Evolutionary conservation across 2,329 filamentous ascomycete species (phyloP).

Genomic region (Colletotrichum chlorophyti): DNA sequence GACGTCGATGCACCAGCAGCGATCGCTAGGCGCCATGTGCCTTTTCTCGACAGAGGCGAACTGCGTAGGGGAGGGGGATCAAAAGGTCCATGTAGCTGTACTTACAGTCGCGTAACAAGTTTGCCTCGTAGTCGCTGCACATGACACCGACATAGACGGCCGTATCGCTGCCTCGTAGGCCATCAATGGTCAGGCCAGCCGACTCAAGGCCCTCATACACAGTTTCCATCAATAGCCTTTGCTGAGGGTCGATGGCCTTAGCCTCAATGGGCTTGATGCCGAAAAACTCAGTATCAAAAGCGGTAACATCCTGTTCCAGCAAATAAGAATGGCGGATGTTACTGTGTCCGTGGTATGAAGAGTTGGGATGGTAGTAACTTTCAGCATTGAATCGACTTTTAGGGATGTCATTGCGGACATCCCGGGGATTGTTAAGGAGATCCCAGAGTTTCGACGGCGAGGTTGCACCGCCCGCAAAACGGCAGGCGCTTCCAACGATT

Average conservation of each 20-base stretch:
- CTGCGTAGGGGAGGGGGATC: too few species aligned
- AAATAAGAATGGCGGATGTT: constrained; percentile 32
- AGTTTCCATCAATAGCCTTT: constrained; percentile 39
- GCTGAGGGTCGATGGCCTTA: constrained; percentile 40
- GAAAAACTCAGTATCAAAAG: constrained; percentile 39
- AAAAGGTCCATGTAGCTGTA: background rate
- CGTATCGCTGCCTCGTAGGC: background rate
- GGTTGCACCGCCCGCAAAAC: constrained; percentile 30
- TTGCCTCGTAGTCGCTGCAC: constrained; percentile 33
- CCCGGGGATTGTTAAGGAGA: constrained; percentile 25
- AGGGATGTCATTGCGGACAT: background rate
- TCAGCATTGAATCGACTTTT: background rate
- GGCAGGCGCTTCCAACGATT: constrained; percentile 32
- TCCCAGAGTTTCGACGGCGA: constrained; percentile 32
- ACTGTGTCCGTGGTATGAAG: constrained; percentile 16
- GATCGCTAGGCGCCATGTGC: too few species aligned
- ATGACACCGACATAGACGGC: background rate
- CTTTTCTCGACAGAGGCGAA: too few species aligned
- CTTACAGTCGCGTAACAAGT: constrained; percentile 8
- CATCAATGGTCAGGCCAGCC: constrained; percentile 24
- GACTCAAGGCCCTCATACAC: constrained; percentile 41
- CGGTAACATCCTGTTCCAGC: constrained; percentile 28
- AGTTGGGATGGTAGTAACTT: background rate
- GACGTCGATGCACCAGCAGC: too few species aligned
- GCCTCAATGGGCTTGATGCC: constrained; percentile 35